Conservation (phyloP, 768 basidiomycete species). For the Boletus rubroflammeus region DNA sequence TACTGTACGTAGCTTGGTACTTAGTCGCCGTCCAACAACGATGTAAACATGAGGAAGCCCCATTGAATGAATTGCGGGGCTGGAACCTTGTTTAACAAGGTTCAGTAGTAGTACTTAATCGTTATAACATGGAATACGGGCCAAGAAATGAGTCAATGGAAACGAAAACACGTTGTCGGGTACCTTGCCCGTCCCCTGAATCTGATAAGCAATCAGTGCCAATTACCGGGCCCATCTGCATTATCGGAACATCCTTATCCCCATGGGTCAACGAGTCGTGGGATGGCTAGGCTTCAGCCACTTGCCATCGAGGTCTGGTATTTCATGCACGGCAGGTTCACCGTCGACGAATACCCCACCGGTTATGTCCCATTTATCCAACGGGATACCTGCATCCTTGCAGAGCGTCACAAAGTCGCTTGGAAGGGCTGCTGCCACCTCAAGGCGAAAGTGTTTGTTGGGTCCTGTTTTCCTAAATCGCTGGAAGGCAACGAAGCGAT, state of each 20-base stretch:
- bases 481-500: constrained; percentile 29
- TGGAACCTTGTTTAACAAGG: constrained; percentile 24
- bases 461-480: constrained; percentile 43
- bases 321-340: constrained; percentile 30
- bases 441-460: constrained; percentile 48
- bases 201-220: not conserved
- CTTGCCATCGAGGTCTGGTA: constrained; percentile 39
- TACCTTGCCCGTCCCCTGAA: constrained; percentile 10
- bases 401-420: constrained; percentile 53
- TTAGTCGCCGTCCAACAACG: constrained; percentile 24
- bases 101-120: constrained; percentile 13
- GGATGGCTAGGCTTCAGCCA: constrained; percentile 26
- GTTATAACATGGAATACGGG: constrained; percentile 8
- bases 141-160: constrained; percentile 10
- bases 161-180: constrained; percentile 18
- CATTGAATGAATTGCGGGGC: constrained; percentile 14
- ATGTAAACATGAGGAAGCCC: constrained; percentile 29
- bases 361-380: constrained; percentile 34
- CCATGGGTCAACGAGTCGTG: constrained; percentile 10
- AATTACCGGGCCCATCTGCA: not conserved
- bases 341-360: constrained; percentile 51
- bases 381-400: constrained; percentile 39
- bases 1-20: constrained; percentile 19
- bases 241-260: constrained; percentile 4
- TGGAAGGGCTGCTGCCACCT: constrained; percentile 57